Percentiles rank a stretch among this genome's conserved stretches.
Evolutionary conservation across 352 stramenopile species (phyloP).

Genomic region (Phytophthora pluvialis): DNA sequence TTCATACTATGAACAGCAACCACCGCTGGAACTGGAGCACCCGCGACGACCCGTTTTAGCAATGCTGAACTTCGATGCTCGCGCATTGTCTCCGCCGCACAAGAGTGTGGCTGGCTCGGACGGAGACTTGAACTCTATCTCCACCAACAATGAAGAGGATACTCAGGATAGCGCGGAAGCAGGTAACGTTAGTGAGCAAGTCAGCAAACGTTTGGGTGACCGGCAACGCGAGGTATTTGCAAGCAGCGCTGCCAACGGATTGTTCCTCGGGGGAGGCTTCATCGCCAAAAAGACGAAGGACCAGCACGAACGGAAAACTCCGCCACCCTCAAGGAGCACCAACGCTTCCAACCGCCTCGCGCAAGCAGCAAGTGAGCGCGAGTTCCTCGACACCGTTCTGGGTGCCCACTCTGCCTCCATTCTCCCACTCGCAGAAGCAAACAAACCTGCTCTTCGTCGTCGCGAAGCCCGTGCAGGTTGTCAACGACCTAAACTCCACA

Average conservation of each 20-base stretch:
- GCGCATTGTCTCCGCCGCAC: conserved; percentile 6
- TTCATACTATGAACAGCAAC: conserved; percentile 7
- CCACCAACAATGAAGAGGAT: conserved; percentile 1
- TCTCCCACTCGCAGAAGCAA: conserved; percentile 24
- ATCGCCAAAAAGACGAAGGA: conserved; percentile 32
- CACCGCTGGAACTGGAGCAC: neutral
- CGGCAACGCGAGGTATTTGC: conserved; percentile 31
- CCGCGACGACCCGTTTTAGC: conserved; percentile 7
- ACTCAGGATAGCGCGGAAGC: neutral
- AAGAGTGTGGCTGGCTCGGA: neutral
- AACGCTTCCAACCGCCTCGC: conserved; percentile 4
- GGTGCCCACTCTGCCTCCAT: conserved; percentile 19
- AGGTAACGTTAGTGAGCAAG: conserved; percentile 14
- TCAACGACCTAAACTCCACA: conserved; percentile 6
- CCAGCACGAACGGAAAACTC: conserved; percentile 12
- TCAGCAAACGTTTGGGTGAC: conserved; percentile 19
- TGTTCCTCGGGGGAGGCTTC: conserved; percentile 53
- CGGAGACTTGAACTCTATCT: neutral
- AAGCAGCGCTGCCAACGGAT: conserved; percentile 18
- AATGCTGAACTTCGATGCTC: conserved; percentile 19
- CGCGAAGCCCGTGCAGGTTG: conserved; percentile 19
- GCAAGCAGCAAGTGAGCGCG: conserved; percentile 10
- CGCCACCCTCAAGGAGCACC: neutral
- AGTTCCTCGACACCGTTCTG: conserved; percentile 25
- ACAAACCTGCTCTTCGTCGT: conserved; percentile 34